Conservation (phyloP, 352 stramenopile genomes). For the Phytopythium litorale region DNA sequence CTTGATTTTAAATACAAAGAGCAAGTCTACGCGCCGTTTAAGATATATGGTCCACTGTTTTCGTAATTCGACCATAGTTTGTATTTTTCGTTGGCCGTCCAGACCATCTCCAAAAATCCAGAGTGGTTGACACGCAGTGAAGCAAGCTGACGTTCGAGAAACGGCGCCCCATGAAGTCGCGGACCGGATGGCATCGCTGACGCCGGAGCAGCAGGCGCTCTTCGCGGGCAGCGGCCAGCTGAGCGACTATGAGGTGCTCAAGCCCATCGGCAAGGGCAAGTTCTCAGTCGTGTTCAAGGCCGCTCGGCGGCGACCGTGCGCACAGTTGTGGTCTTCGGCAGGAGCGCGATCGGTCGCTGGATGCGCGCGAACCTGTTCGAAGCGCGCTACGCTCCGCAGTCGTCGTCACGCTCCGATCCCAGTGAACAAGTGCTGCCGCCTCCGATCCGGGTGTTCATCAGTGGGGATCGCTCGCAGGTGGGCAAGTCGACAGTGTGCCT, state of each 20-base stretch:
- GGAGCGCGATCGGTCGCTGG: constrained; percentile 23
- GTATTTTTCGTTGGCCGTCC: too few relatives aligned
- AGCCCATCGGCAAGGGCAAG: constrained; percentile 91
- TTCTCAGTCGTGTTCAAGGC: constrained; percentile 92
- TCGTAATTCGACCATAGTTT: too few relatives aligned
- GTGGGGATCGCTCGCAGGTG: constrained; percentile 85
- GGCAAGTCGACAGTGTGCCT: constrained; percentile 97
- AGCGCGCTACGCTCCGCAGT: constrained; percentile 10
- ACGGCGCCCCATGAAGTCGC: neutral
- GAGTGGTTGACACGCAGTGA: too few relatives aligned
- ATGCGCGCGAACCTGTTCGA: constrained; percentile 36
- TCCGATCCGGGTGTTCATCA: constrained; percentile 66
- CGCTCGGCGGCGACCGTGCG: constrained; percentile 30
- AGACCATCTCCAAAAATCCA: too few relatives aligned
- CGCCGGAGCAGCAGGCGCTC: constrained; percentile 61
- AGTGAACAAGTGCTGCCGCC: neutral
- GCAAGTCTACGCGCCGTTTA: too few relatives aligned
- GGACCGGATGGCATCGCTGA: constrained; percentile 63
- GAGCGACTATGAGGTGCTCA: constrained; percentile 79
- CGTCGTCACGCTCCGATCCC: neutral
- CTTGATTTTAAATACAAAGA: too few relatives aligned
- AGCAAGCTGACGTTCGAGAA: too few relatives aligned
- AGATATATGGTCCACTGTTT: too few relatives aligned
- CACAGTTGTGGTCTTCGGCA: constrained; percentile 28
- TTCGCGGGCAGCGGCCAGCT: constrained; percentile 54